A percentile compares a stretch with the other conserved stretches of the same genome.
Conservation (phyloP, 257 asterid genomes). For the Eustoma russellianum region DNA sequence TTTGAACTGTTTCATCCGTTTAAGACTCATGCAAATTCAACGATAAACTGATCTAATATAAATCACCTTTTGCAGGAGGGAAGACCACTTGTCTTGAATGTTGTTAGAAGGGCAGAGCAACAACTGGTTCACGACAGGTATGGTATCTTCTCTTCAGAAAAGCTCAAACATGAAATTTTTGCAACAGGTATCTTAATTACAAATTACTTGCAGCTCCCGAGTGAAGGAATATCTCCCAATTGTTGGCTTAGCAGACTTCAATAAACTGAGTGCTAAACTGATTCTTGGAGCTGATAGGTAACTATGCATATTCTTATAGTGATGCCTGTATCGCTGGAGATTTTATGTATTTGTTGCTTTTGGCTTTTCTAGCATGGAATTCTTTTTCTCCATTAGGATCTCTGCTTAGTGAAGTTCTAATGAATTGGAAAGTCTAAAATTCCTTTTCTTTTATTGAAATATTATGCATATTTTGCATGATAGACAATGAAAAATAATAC, state of each 20-base stretch:
- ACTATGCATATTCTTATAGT: background rate
- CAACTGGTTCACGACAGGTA: slow-evolving; percentile 72
- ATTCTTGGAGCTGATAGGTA: slow-evolving; percentile 94
- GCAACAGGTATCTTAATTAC: slow-evolving; percentile 10
- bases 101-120: slow-evolving; percentile 84
- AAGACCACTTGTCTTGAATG: slow-evolving; percentile 90
- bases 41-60: no score
- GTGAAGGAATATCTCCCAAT: slow-evolving; percentile 92
- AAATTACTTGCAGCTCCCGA: slow-evolving; percentile 48
- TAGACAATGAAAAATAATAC: no score
- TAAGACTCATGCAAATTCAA: no score
- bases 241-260: slow-evolving; percentile 81
- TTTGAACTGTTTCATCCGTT: no score
- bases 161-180: slow-evolving; percentile 4
- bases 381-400: no score
- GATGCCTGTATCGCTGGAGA: no score
- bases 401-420: no score
- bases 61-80: slow-evolving; percentile 57
- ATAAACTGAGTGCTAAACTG: slow-evolving; percentile 86
- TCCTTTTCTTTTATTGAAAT: no score
- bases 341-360: no score
- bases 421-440: no score
- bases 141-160: slow-evolving; percentile 1
- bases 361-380: no score
- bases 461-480: no score